These are phyloP conservation scores for Delitschia confertaspora DNA, from an alignment of 495 filamentous ascomycete genomes.

Conservation along the genomic window DNA sequence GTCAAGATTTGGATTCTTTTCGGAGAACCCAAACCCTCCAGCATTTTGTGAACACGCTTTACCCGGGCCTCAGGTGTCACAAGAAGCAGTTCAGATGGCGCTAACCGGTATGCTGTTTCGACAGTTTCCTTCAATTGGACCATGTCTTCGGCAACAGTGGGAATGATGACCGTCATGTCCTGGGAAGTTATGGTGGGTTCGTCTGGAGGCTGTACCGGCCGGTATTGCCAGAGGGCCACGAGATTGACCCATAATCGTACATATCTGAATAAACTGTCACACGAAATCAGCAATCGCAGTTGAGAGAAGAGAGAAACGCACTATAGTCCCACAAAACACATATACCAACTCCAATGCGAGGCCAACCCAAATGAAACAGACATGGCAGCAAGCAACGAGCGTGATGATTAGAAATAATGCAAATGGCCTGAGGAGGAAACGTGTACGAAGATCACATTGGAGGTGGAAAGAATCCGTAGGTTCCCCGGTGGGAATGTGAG, in stretches of 20 bases:
- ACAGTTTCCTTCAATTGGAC: constrained; percentile 52
- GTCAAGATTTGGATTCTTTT: constrained; percentile 38
- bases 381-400: constrained; percentile 26
- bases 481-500: constrained; percentile 22
- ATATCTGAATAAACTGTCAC: constrained; percentile 39
- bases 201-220: constrained; percentile 52
- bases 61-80: constrained; percentile 58
- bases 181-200: constrained; percentile 55
- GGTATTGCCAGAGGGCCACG: constrained; percentile 50
- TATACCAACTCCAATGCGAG: constrained; percentile 28
- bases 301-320: constrained; percentile 3
- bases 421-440: constrained; percentile 25
- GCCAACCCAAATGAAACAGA: constrained; percentile 21
- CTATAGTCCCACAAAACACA: constrained; percentile 19
- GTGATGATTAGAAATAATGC: too few relatives aligned
- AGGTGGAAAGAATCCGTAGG: constrained; percentile 18
- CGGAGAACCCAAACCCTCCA: constrained; percentile 34
- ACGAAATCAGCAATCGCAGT: constrained; percentile 1
- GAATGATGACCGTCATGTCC: constrained; percentile 69
- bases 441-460: constrained; percentile 29
- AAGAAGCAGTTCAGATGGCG: constrained; percentile 50
- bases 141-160: constrained; percentile 56
- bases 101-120: constrained; percentile 47
- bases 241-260: constrained; percentile 57
- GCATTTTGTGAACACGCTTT: constrained; percentile 45